phyloP scores from a whole-genome alignment of 1,139 yeast genomes.

The Suhomyces coccinellae region DNA sequence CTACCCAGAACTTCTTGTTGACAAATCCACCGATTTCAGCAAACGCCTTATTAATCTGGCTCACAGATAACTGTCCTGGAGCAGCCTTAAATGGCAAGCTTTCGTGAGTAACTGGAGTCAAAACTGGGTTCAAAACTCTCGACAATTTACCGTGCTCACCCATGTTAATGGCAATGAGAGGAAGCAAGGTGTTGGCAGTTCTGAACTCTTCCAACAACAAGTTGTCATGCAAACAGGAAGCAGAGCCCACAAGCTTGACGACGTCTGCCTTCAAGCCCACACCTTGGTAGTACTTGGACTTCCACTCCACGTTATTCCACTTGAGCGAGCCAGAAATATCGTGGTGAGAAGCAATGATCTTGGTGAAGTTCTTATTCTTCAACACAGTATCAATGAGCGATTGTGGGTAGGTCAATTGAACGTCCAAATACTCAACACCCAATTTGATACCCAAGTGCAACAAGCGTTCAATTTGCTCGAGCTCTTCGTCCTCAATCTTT shows the following conservation, averaged over 20 bases:
- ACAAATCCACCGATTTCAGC: constrained; percentile 62
- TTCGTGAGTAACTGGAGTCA: constrained; percentile 84
- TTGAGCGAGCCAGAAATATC: constrained; percentile 61
- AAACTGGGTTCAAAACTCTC: constrained; percentile 66
- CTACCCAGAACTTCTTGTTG: constrained; percentile 65
- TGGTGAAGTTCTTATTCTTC: constrained; percentile 54
- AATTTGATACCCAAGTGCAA: constrained; percentile 66
- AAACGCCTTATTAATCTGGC: constrained; percentile 60
- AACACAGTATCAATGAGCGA: constrained; percentile 31
- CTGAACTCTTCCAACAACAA: constrained; percentile 70
- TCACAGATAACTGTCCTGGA: constrained; percentile 70
- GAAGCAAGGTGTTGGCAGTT: constrained; percentile 48
- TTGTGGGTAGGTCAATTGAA: constrained; percentile 49
- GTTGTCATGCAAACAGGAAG: constrained; percentile 66
- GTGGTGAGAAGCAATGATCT: constrained; percentile 80
- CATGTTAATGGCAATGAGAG: constrained; percentile 84
- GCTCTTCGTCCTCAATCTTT: constrained; percentile 52
- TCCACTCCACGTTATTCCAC: constrained; percentile 78
- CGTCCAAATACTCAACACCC: constrained; percentile 57
- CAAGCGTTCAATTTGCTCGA: constrained; percentile 49
- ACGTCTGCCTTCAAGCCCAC: constrained; percentile 66
- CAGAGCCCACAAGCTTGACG: constrained; percentile 82
- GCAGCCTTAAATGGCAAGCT: constrained; percentile 66
- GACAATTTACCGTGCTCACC: constrained; percentile 76
- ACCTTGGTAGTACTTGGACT: constrained; percentile 67